These are phyloP conservation scores for Monascus ruber DNA, from an alignment of 2,329 filamentous ascomycete genomes.

Conservation along the genomic window DNA sequence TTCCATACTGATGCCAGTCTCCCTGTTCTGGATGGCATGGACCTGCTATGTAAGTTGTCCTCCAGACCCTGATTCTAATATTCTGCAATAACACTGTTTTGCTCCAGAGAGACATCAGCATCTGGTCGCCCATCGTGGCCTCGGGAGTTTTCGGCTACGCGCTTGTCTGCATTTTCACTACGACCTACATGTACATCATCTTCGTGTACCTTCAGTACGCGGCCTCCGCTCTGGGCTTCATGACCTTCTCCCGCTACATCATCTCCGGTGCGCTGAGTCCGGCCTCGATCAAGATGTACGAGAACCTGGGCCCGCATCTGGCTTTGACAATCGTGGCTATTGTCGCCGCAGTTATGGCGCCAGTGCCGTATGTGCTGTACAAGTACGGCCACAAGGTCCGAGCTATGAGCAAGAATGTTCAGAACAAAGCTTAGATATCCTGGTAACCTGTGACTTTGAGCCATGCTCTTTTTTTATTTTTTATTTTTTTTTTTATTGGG, in stretches of 20 bases:
- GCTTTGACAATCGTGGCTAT: not conserved
- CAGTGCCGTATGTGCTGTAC: slow-evolving; percentile 34
- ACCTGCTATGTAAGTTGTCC: slow-evolving; percentile 21
- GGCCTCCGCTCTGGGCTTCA: slow-evolving; percentile 3
- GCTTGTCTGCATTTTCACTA: slow-evolving; percentile 29
- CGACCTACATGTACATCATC: slow-evolving; percentile 3
- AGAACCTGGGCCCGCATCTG: not conserved
- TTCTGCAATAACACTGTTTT: not conserved
- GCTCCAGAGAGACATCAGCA: slow-evolving; percentile 20
- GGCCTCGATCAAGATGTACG: not conserved
- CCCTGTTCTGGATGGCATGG: slow-evolving; percentile 44
- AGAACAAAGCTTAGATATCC: not conserved
- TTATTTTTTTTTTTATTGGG: too few relatives aligned
- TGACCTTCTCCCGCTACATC: slow-evolving; percentile 4
- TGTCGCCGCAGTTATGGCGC: slow-evolving; percentile 22
- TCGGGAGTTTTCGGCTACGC: slow-evolving; percentile 35
- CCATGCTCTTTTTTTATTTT: too few relatives aligned
- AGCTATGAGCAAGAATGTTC: slow-evolving; percentile 19
- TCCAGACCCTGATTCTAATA: too few relatives aligned
- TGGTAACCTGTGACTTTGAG: not conserved
- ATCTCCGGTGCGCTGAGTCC: slow-evolving; percentile 1
- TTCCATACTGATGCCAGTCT: slow-evolving; percentile 22
- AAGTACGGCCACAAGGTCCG: slow-evolving; percentile 10
- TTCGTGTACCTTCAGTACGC: slow-evolving; percentile 3
- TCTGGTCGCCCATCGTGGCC: slow-evolving; percentile 37